Conservation (phyloP, 768 basidiomycete species). For the Mrakia gelida region DNA sequence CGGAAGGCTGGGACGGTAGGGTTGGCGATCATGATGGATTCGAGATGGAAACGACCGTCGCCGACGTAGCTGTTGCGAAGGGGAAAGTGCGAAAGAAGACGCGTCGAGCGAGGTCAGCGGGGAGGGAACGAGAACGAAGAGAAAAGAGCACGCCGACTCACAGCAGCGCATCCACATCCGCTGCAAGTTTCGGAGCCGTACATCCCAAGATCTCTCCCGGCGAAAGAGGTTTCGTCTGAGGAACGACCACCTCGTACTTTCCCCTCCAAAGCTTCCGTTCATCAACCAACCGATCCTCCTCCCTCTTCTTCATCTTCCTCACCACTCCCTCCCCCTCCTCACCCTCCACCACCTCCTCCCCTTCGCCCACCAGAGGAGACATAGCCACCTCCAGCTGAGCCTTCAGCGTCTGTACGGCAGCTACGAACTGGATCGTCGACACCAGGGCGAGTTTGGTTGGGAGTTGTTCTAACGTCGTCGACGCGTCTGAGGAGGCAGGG, state of each 20-base stretch:
- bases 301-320: slow-evolving; percentile 30
- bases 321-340: slow-evolving; percentile 31
- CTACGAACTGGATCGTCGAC: slow-evolving; percentile 96
- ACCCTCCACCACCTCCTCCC: slow-evolving; percentile 2
- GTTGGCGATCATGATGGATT: slow-evolving; percentile 99
- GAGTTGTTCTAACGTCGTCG: neutral
- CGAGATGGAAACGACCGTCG: slow-evolving; percentile 95
- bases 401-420: slow-evolving; percentile 80
- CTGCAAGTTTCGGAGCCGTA: slow-evolving; percentile 72
- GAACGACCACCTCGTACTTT: slow-evolving; percentile 56
- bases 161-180: slow-evolving; percentile 84
- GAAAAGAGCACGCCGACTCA: slow-evolving; percentile 41
- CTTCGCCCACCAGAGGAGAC: slow-evolving; percentile 34
- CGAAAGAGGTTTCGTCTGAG: slow-evolving; percentile 82
- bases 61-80: slow-evolving; percentile 71
- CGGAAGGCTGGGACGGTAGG: slow-evolving; percentile 90
- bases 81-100: neutral
- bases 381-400: slow-evolving; percentile 57
- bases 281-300: slow-evolving; percentile 31
- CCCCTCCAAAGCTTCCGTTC: slow-evolving; percentile 46
- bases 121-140: too few relatives aligned
- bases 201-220: slow-evolving; percentile 97
- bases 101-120: slow-evolving; percentile 1
- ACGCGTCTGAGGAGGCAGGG: neutral
- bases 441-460: slow-evolving; percentile 80